Evolutionary conservation across 768 basidiomycete genomes (phyloP).

Genomic region (Erythrobasidium yunnanense): DNA sequence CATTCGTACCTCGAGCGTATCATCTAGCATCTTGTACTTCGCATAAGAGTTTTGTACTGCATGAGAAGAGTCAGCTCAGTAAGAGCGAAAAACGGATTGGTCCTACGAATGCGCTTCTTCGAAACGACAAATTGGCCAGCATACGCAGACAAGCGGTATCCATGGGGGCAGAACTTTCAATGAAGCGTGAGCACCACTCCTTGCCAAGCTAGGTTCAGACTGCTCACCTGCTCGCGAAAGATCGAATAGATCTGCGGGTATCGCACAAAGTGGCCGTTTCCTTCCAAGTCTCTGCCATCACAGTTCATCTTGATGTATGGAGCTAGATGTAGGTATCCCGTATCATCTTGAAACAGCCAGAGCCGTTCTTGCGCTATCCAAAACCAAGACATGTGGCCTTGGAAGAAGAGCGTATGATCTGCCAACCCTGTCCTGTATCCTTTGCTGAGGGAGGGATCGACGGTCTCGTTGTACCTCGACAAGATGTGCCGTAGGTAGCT

Average conservation of each 20-base stretch:
- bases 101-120: constrained; percentile 34
- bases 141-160: constrained; percentile 37
- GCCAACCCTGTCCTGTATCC: constrained; percentile 13
- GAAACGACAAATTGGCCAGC: constrained; percentile 41
- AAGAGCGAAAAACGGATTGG: neutral
- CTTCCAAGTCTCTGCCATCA: constrained; percentile 36
- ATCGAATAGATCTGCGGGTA: constrained; percentile 40
- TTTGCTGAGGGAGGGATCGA: neutral
- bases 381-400: constrained; percentile 28
- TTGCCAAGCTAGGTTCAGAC: neutral
- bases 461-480: constrained; percentile 22
- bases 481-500: constrained; percentile 28
- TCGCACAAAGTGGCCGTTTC: constrained; percentile 35
- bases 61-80: neutral
- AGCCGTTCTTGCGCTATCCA: constrained; percentile 25
- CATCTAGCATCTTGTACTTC: constrained; percentile 36
- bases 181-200: neutral
- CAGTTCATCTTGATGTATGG: constrained; percentile 29
- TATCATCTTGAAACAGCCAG: constrained; percentile 5
- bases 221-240: constrained; percentile 38
- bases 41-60: constrained; percentile 30
- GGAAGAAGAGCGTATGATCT: constrained; percentile 29
- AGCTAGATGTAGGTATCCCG: constrained; percentile 23
- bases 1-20: no score
- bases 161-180: constrained; percentile 29